Conservation (phyloP, 2,329 filamentous ascomycete genomes). For the Myriosclerotinia duriaeana region DNA sequence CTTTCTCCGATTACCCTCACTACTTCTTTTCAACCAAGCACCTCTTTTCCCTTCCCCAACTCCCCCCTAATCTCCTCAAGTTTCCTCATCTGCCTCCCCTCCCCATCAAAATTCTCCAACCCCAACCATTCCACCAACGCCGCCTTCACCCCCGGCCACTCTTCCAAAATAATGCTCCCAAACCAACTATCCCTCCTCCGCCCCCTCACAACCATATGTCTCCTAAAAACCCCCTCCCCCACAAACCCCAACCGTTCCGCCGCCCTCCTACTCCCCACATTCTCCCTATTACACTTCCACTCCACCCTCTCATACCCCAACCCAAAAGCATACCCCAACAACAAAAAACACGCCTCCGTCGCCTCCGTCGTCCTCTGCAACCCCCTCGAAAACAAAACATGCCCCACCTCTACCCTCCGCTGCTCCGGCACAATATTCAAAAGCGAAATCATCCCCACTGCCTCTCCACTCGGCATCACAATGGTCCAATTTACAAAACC, state of each 20-base stretch:
- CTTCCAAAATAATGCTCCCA: slow-evolving; percentile 57
- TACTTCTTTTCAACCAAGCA: neutral
- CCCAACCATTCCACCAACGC: slow-evolving; percentile 56
- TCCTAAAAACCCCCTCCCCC: slow-evolving; percentile 60
- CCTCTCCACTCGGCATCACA: slow-evolving; percentile 23
- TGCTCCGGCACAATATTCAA: slow-evolving; percentile 51
- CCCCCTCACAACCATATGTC: slow-evolving; percentile 61
- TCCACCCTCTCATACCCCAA: slow-evolving; percentile 58
- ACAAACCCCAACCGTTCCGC: slow-evolving; percentile 58
- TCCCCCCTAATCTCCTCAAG: slow-evolving; percentile 41
- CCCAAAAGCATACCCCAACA: slow-evolving; percentile 55
- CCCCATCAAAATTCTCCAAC: slow-evolving; percentile 43
- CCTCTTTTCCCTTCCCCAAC: neutral
- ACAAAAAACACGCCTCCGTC: slow-evolving; percentile 58
- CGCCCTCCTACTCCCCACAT: slow-evolving; percentile 53
- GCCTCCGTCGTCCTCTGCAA: slow-evolving; percentile 55
- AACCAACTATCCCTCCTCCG: slow-evolving; percentile 58
- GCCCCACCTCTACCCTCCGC: slow-evolving; percentile 57
- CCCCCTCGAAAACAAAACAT: slow-evolving; percentile 50
- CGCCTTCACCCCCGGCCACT: slow-evolving; percentile 51
- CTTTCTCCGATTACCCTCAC: neutral
- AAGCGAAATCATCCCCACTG: slow-evolving; percentile 46
- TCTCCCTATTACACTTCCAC: slow-evolving; percentile 63
- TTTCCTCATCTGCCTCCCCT: slow-evolving; percentile 51
- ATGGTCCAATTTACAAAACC: slow-evolving; percentile 13